Evolutionary conservation across 306 rosid genomes (phyloP), one percentile per base, ranked within the genome.

Genomic region (Herpetospermum pedunculosum): DNA sequence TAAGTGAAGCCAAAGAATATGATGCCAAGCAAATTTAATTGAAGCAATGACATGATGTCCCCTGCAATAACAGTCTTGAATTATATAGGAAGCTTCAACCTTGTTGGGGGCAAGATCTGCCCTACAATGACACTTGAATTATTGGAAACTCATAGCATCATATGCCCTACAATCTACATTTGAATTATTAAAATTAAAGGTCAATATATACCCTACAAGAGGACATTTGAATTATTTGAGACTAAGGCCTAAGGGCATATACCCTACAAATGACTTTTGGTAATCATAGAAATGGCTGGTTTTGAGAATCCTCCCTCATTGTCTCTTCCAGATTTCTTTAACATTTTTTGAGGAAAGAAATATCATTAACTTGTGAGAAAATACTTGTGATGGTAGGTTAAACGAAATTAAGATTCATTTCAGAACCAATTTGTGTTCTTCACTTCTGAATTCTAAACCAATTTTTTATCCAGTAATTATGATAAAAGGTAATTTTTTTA

Each of bases 61-160:
- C 23, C 44, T 60, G 2, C 69, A 18, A 34, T 30, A 5, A 30
- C 25, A 30, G 5, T 30, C 41, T 29, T 59, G 1, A 59, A 59
- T 29, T 59, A 11, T 21, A 4, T 37, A 34, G 44, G 8, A 63
- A 63, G 28, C n/a, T n/a, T n/a, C n/a, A n/a, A n/a, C n/a, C n/a
- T n/a, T n/a, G n/a, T 63, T n/a, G 0, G 29, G 11, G 49, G 30
- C 30, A 64, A 64, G 2, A 64, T 67, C 34, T 67, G 12, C 53
- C 71, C 53, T 67, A 41, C 49, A 67, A 40, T 67, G 52, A 67
- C 73, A 40, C 73, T 38, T 67, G 53, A 67, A 67, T 67, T 67
- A 67, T 67, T 67, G 29, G 53, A 6, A 67, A 43, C 54, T 68
- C 54, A 26, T 68, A 54, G 1, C 49, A 68, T 68, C 14, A 13